phyloP scores from a whole-genome alignment of 2,329 filamentous ascomycete genomes.

The Pseudopyrenochaeta lycopersici region DNA sequence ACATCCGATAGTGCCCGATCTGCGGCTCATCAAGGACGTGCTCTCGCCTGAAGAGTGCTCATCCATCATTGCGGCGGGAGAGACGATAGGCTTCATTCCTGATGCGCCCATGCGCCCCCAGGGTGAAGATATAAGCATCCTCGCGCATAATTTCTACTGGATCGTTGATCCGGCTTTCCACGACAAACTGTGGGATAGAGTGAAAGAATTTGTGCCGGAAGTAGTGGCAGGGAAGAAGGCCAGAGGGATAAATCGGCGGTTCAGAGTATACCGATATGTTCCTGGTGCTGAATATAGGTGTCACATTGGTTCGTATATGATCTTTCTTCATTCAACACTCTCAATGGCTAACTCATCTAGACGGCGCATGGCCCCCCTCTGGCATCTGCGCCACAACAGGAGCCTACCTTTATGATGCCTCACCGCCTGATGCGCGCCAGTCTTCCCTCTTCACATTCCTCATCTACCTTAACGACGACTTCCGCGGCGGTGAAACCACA shows the following conservation, averaged over 20 bases:
- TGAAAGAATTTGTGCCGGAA: slow-evolving; percentile 66
- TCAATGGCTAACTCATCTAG: slow-evolving; percentile 36
- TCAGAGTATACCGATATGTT: slow-evolving; percentile 76
- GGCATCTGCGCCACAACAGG: slow-evolving; percentile 65
- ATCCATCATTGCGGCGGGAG: slow-evolving; percentile 72
- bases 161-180: slow-evolving; percentile 71
- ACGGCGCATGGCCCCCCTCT: slow-evolving; percentile 78
- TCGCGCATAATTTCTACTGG: slow-evolving; percentile 81
- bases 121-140: slow-evolving; percentile 67
- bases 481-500: slow-evolving; percentile 75
- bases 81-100: slow-evolving; percentile 71
- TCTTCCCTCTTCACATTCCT: slow-evolving; percentile 75
- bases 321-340: no score
- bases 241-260: slow-evolving; percentile 73
- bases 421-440: slow-evolving; percentile 66
- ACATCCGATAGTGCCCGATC: slow-evolving; percentile 70
- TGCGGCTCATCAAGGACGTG: slow-evolving; percentile 68
- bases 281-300: slow-evolving; percentile 76
- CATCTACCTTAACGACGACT: slow-evolving; percentile 76
- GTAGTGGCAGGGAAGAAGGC: slow-evolving; percentile 65
- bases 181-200: slow-evolving; percentile 69
- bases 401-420: slow-evolving; percentile 73
- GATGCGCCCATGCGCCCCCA: slow-evolving; percentile 74
- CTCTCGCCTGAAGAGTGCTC: slow-evolving; percentile 70
- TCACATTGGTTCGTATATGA: slow-evolving; percentile 66